phyloP scores from a whole-genome alignment of 441 rosid genomes.

The Euphorbia corollata region DNA sequence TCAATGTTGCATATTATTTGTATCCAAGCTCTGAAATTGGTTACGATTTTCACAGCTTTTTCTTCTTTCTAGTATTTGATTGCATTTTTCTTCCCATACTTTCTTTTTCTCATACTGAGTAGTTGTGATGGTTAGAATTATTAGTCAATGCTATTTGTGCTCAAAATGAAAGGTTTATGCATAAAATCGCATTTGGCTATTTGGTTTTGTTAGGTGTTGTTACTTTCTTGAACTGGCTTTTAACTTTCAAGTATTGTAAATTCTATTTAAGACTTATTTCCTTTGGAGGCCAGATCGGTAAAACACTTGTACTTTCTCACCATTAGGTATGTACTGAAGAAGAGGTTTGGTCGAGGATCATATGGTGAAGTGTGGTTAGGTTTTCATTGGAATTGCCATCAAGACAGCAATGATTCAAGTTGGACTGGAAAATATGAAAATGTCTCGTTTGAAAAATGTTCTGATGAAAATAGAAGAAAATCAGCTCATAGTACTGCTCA shows the following conservation, averaged over 20 bases:
- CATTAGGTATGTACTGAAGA: constrained; percentile 72
- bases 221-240: background rate
- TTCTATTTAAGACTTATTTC: background rate
- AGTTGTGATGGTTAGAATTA: background rate
- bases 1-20: background rate
- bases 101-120: background rate
- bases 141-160: background rate
- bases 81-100: background rate
- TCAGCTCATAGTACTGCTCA: constrained; percentile 30
- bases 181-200: background rate
- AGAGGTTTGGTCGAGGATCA: constrained; percentile 86
- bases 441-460: constrained; percentile 28
- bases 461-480: constrained; percentile 27
- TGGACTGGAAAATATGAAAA: constrained; percentile 37
- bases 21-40: background rate
- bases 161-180: background rate
- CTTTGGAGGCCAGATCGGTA: constrained; percentile 11
- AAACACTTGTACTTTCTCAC: constrained; percentile 22
- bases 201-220: background rate
- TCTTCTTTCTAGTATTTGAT: background rate
- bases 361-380: constrained; percentile 98
- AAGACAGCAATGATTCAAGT: constrained; percentile 38
- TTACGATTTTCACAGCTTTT: background rate
- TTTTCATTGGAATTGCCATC: constrained; percentile 72
- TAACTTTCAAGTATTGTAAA: background rate